A percentile compares a stretch with the other conserved stretches of the same genome.
Conservation (phyloP, 2,329 filamentous ascomycete genomes). For the Fusarium abutilonis region DNA sequence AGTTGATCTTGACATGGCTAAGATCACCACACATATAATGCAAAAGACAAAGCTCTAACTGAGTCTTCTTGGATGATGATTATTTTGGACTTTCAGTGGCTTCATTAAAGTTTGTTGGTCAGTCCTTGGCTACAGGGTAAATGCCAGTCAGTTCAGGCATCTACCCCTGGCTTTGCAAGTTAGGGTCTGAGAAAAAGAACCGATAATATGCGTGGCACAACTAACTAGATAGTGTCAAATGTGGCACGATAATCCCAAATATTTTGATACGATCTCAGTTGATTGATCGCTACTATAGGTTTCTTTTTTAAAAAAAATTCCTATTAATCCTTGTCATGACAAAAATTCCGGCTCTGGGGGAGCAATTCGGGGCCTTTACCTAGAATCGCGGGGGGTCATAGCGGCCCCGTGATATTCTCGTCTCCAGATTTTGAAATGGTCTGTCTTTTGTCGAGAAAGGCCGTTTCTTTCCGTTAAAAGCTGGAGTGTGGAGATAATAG, state of each 20-base stretch:
- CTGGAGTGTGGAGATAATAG: conserved; percentile 15
- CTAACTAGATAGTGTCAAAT: not conserved
- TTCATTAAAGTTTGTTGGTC: too few relatives aligned
- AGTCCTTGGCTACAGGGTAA: too few relatives aligned
- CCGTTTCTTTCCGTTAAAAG: conserved; percentile 17
- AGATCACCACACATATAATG: too few relatives aligned
- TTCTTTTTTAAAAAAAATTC: conserved; percentile 1
- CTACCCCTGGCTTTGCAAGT: not conserved
- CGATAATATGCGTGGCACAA: conserved; percentile 5
- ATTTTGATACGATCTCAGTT: not conserved
- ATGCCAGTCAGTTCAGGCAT: too few relatives aligned
- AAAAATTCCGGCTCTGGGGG: conserved; percentile 20
- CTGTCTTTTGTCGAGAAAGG: conserved; percentile 2
- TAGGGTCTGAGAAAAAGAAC: not conserved
- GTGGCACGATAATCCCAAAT: not conserved
- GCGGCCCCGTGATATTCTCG: conserved; percentile 29
- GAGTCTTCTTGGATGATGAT: too few relatives aligned
- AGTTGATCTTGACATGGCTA: too few relatives aligned
- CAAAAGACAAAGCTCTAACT: too few relatives aligned
- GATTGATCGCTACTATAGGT: not conserved
- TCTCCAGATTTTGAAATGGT: conserved; percentile 12
- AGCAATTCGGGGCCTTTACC: conserved; percentile 29
- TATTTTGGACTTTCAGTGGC: too few relatives aligned
- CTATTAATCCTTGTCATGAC: conserved; percentile 1
- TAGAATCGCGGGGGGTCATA: conserved; percentile 32